A percentile compares a stretch with the other conserved stretches of the same genome.
Conservation (phyloP, 1,284 basidiomycete genomes). For the Tremellales sp. region DNA sequence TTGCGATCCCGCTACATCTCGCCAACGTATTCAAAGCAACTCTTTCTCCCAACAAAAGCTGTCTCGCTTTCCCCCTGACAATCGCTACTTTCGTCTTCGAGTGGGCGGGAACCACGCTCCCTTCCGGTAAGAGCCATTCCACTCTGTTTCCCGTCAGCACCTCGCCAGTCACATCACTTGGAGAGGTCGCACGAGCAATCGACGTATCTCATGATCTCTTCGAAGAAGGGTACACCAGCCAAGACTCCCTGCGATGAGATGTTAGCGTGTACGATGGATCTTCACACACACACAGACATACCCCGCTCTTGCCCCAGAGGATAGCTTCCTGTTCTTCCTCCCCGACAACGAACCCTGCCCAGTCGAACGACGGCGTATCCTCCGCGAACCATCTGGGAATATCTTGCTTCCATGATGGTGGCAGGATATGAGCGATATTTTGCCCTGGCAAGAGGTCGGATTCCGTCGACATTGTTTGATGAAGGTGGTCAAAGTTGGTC, state of each 20-base stretch:
- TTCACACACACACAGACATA: slow-evolving; percentile 18
- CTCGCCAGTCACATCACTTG: too few relatives aligned
- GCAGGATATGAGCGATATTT: slow-evolving; percentile 63
- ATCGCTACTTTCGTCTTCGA: slow-evolving; percentile 77
- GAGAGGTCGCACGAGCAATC: too few relatives aligned
- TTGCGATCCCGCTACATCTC: slow-evolving; percentile 93
- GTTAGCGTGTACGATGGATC: slow-evolving; percentile 1
- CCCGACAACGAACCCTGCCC: slow-evolving; percentile 95
- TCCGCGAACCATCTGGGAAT: slow-evolving; percentile 83
- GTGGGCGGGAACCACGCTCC: slow-evolving; percentile 67
- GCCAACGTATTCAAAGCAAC: slow-evolving; percentile 92
- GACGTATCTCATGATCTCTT: slow-evolving; percentile 78
- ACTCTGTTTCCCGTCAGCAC: slow-evolving; percentile 57
- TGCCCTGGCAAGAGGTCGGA: slow-evolving; percentile 33
- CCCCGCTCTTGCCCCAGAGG: slow-evolving; percentile 67
- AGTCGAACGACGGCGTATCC: slow-evolving; percentile 95
- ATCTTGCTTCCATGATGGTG: slow-evolving; percentile 83
- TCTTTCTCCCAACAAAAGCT: slow-evolving; percentile 88
- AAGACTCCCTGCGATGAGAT: slow-evolving; percentile 66
- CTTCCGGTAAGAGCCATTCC: slow-evolving; percentile 87
- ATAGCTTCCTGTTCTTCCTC: slow-evolving; percentile 81
- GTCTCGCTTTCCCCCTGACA: slow-evolving; percentile 81
- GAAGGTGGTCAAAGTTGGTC: slow-evolving; percentile 1
- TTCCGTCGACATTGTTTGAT: slow-evolving; percentile 5
- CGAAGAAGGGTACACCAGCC: slow-evolving; percentile 93